Conservation (phyloP, 176 grass and related monocot genomes). For the Ensete glaucum region DNA sequence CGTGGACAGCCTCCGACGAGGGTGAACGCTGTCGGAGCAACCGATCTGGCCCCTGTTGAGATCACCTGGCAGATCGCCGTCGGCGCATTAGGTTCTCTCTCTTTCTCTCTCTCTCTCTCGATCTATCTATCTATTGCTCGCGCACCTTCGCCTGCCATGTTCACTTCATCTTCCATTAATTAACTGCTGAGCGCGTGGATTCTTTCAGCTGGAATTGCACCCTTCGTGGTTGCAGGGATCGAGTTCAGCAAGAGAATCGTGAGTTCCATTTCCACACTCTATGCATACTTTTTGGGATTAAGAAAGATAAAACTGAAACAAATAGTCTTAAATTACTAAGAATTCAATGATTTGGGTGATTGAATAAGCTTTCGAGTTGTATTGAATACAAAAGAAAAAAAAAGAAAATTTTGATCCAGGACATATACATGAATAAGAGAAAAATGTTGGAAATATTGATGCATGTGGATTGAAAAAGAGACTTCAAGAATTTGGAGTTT, state of each 20-base stretch:
- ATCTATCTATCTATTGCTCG: background rate
- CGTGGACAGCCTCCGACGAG: background rate
- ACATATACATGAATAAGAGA: no score
- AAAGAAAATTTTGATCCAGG: no score
- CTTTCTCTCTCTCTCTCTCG: background rate
- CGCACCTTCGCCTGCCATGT: background rate
- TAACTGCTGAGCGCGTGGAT: background rate
- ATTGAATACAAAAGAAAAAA: no score
- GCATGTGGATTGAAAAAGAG: no score
- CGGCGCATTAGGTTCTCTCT: constrained; percentile 35
- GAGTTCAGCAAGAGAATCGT: constrained; percentile 94
- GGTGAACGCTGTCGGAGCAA: constrained; percentile 19
- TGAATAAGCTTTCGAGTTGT: no score
- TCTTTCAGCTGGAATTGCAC: constrained; percentile 64
- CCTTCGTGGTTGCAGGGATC: constrained; percentile 69
- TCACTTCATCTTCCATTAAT: background rate
- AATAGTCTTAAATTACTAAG: no score
- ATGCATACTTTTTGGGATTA: background rate
- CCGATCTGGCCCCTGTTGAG: constrained; percentile 39
- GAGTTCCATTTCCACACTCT: constrained; percentile 17
- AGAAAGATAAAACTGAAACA: no score
- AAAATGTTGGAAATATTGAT: no score
- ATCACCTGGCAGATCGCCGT: constrained; percentile 92
- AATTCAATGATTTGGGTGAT: no score
- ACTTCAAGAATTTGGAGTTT: no score